A percentile compares a stretch with the other conserved stretches of the same genome.
Conservation (phyloP, 768 basidiomycete species). For the Cystobasidium onofrii region DNA sequence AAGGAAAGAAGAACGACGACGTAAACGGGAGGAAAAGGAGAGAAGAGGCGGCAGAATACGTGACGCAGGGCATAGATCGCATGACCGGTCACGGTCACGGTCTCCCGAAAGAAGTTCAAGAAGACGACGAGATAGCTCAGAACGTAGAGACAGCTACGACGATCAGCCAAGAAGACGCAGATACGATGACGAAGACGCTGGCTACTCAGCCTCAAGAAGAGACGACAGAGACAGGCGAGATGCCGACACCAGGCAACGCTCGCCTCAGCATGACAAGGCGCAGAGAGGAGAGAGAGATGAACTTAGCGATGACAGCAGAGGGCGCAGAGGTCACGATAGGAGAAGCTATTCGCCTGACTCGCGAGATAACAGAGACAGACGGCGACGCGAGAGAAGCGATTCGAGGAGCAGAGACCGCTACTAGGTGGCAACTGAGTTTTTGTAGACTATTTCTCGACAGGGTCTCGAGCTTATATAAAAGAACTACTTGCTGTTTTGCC, state of each 20-base stretch:
- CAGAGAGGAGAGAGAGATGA: background rate
- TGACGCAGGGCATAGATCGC: background rate
- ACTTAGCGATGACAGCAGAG: background rate
- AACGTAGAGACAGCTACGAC: background rate
- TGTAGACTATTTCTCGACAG: no score
- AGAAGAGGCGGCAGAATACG: background rate
- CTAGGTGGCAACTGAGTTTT: no score
- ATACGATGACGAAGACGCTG: background rate
- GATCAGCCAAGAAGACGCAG: background rate
- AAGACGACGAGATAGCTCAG: background rate
- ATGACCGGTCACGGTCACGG: background rate
- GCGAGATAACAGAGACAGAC: background rate
- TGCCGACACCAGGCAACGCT: background rate
- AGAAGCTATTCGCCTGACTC: background rate
- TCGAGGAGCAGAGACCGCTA: background rate
- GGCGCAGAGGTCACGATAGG: background rate
- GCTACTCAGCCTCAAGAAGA: no score
- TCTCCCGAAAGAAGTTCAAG: background rate
- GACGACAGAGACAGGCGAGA: background rate
- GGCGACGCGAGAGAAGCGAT: background rate
- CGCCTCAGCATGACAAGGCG: background rate
- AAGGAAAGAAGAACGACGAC: constrained; percentile 3
- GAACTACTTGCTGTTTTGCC: no score
- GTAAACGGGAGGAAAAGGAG: constrained; percentile 22
- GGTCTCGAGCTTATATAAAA: no score